Evolutionary conservation across 768 basidiomycete species (phyloP).

Genomic region (Tulasnella sp.): DNA sequence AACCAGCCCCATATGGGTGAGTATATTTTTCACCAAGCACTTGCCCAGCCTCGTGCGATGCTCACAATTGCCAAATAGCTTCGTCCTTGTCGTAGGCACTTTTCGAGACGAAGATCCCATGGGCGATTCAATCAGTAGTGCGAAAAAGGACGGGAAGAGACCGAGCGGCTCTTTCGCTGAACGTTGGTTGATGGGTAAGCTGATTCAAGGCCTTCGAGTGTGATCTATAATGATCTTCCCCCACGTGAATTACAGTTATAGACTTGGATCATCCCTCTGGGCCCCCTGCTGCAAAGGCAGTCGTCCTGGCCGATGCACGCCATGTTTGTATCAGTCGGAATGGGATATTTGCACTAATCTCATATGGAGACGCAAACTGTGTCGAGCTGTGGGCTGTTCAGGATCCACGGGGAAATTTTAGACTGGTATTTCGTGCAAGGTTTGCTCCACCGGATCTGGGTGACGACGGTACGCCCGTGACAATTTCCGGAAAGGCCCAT

Average conservation of each 20-base stretch:
- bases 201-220: neutral
- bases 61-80: neutral
- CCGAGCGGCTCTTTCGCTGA: conserved; percentile 57
- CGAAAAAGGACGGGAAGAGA: conserved; percentile 54
- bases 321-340: conserved; percentile 57
- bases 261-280: conserved; percentile 39
- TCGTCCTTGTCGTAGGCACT: neutral
- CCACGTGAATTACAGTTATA: conserved; percentile 40
- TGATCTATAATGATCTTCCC: neutral
- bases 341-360: conserved; percentile 58
- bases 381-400: conserved; percentile 70
- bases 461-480: conserved; percentile 68
- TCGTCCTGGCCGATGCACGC: conserved; percentile 62
- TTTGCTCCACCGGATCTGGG: conserved; percentile 52
- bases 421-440: neutral
- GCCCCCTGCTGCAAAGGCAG: conserved; percentile 54
- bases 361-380: conserved; percentile 66
- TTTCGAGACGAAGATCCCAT: neutral
- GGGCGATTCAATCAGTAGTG: conserved; percentile 48
- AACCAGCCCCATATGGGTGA: neutral
- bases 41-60: neutral
- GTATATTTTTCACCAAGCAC: neutral
- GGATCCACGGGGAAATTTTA: conserved; percentile 29
- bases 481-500: conserved; percentile 42
- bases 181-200: conserved; percentile 61